Evolutionary conservation across 495 filamentous ascomycete genomes (phyloP), one percentile per base, ranked within the genome.

Genomic region (Penicillium longicatenatum): DNA sequence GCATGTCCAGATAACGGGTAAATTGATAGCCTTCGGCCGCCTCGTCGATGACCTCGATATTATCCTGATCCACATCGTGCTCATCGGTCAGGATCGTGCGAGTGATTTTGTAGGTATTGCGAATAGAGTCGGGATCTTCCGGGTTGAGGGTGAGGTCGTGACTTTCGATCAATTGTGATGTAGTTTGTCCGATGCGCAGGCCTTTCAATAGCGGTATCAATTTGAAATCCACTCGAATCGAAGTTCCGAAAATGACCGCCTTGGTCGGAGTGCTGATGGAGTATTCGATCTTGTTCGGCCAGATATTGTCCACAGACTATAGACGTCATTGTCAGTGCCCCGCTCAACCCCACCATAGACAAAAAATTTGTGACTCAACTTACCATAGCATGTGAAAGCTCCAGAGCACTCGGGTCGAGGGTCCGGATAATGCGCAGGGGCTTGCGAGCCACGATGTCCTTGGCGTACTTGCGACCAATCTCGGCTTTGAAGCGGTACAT

Each of bases 281-380:
- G 70, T 98, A 98, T 66, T 94, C 86, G 64, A 97, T 83, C 77
- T 98, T 98, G 72, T 93, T 90, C 11, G 89, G 85, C 94, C 94
- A 98, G 54, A 94, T 84, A 65, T 96, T 96, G 70, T 96, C 90
- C 51, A 96, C 86, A n/a, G 88, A 82, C 84, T 86, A 57, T 41
- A 22, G 7, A 29, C 12, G 19, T 35, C 57, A 58, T 68, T 51
- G 60, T 62, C 42, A 53, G 37, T 17, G 26, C 21, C 35, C 37
- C n/a, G 41, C 22, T 55, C 31, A 17, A 39, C 37, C 17, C 35
- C 16, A 48, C 16, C 20, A 31, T 21, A 24, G 10, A 30, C 1
- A n/a, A 22, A n/a, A 51, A 39, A 19, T 19, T 30, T 2, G 0
- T 1, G 24, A 24, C 0, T 26, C 17, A 12, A 65, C 72, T 63